A percentile compares a stretch with the other conserved stretches of the same genome.
These are phyloP conservation scores for Nicotiana sylvestris DNA, from an alignment of 257 asterid species.

Conservation along the genomic window DNA sequence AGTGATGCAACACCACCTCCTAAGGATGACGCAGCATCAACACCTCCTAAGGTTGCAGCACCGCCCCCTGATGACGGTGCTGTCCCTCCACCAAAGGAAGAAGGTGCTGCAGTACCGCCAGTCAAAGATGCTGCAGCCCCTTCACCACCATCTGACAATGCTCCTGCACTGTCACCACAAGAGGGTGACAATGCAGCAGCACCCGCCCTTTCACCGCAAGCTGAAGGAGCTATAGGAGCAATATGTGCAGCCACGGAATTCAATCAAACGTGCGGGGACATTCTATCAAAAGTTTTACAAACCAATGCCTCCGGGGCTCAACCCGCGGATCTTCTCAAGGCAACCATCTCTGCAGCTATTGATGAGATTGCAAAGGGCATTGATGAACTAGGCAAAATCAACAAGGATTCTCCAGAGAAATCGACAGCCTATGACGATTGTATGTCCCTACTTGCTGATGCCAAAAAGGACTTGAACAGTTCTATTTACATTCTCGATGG, in stretches of 20 bases:
- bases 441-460: conserved; percentile 45
- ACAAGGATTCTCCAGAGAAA: conserved; percentile 40
- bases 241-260: conserved; percentile 62
- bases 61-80: neutral
- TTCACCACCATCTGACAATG: neutral
- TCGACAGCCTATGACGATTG: conserved; percentile 63
- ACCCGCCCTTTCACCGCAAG: neutral
- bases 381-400: conserved; percentile 23
- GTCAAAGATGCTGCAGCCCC: neutral
- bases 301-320: conserved; percentile 21
- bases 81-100: neutral
- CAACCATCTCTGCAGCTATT: conserved; percentile 42
- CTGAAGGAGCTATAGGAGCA: conserved; percentile 39
- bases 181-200: neutral
- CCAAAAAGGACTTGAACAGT: conserved; percentile 60
- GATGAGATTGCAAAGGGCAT: conserved; percentile 42
- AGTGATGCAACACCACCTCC: neutral
- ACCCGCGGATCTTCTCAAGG: conserved; percentile 45
- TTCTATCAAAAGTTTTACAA: conserved; percentile 39
- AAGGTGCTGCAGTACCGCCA: neutral
- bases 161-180: neutral
- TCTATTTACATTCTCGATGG: conserved; percentile 37
- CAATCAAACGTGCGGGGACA: conserved; percentile 49
- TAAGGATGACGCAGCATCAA: neutral
- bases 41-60: neutral